Evolutionary conservation across 305 asterid genomes (phyloP).

Genomic region (Caryopteris hybrid): DNA sequence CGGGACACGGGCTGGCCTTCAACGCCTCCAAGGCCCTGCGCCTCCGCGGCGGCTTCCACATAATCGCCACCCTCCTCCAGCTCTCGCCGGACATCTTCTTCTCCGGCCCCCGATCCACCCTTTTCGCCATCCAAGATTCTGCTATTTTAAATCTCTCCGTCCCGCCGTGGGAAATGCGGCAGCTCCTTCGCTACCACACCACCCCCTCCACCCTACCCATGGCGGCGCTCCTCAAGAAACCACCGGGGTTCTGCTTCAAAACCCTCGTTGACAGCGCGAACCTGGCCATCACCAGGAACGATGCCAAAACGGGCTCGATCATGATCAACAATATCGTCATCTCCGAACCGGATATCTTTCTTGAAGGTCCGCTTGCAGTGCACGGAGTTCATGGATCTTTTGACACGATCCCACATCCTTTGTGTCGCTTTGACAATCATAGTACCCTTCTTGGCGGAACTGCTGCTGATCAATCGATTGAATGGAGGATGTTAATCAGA

Average conservation of each 20-base stretch:
- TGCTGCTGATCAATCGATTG: slow-evolving; percentile 2
- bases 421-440: slow-evolving; percentile 19
- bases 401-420: slow-evolving; percentile 23
- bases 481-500: slow-evolving; percentile 44
- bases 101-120: slow-evolving; percentile 43
- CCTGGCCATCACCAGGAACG: slow-evolving; percentile 36
- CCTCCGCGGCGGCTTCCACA: slow-evolving; percentile 54
- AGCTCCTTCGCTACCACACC: slow-evolving; percentile 58
- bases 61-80: slow-evolving; percentile 66
- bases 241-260: slow-evolving; percentile 42
- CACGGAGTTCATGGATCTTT: slow-evolving; percentile 59
- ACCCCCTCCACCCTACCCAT: slow-evolving; percentile 41
- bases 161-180: slow-evolving; percentile 54
- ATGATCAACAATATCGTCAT: slow-evolving; percentile 48
- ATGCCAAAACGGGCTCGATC: slow-evolving; percentile 24
- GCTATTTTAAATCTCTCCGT: slow-evolving; percentile 45
- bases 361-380: slow-evolving; percentile 43
- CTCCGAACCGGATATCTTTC: slow-evolving; percentile 64
- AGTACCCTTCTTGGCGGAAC: not conserved
- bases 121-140: slow-evolving; percentile 70
- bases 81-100: slow-evolving; percentile 73
- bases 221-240: slow-evolving; percentile 38
- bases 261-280: slow-evolving; percentile 32
- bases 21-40: slow-evolving; percentile 66
- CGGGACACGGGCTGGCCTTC: slow-evolving; percentile 28